Evolutionary conservation across 2,329 filamentous ascomycete genomes (phyloP), one percentile per base, ranked within the genome.

Genomic region (Cordyceps javanica): DNA sequence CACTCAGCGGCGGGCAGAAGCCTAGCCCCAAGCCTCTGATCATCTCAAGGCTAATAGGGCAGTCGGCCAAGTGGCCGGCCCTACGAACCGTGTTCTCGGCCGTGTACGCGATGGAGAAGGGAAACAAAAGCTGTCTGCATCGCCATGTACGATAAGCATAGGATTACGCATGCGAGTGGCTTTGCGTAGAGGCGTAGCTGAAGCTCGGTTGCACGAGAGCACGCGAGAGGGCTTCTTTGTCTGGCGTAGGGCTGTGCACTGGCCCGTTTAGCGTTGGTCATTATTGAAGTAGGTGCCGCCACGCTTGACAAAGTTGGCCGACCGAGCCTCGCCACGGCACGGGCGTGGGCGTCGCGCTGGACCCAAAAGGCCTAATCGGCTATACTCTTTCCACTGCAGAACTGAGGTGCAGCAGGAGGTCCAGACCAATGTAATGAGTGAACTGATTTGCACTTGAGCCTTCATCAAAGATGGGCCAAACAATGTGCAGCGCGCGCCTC

Each of bases 111-210:
- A n/a, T 38, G 14, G 32, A 16, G n/a, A 2, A 49, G 8, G 26
- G 23, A 10, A 41, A n/a, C 3, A 41, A 8, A 21, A 25, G 26
- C n/a, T 50, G 9, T 25, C 13, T 36, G 13, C 30, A 55, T 55
- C 52, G 26, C 23, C 19, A 4, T 14, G 32, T 6, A n/a, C n/a
- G 21, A 19, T 46, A 39, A 39, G 52, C 52, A 55, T 46, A 46
- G 19, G 41, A 38, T 55, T 55, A 46, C 30, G 52, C 52, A 46
- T 46, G 52, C 41, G 41, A 14, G 52, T 55, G 41, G 52, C 30
- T 46, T 45, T 45, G 30, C 30, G 23, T 5, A 32, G 46, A 11
- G 36, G 10, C 16, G 26, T 19, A 19, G 26, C 28, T 28, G 25
- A 41, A 21, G 49, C 34, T 52, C 30, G 42, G 38, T 19, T 19